phyloP scores from a whole-genome alignment of 805 yeast species.

The Nakazawaea molendinolei region DNA sequence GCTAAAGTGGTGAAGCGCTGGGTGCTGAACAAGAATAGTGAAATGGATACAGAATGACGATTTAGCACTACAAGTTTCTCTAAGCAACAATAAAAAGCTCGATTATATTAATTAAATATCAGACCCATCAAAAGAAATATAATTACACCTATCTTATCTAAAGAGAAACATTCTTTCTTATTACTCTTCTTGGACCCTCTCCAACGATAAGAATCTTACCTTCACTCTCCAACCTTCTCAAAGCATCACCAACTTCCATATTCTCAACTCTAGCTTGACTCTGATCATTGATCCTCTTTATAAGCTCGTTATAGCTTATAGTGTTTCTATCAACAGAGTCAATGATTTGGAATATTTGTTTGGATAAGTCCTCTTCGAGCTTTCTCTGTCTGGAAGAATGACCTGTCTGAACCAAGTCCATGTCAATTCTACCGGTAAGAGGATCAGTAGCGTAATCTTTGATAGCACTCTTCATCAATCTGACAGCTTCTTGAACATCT shows the following conservation, averaged over 20 bases:
- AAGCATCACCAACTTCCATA: constrained; percentile 58
- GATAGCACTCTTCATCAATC: constrained; percentile 88
- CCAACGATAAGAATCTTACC: constrained; percentile 65
- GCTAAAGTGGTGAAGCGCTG: too few species aligned
- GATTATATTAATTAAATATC: background rate
- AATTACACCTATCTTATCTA: background rate
- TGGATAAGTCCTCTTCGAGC: constrained; percentile 63
- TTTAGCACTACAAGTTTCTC: background rate
- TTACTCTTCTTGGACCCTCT: constrained; percentile 61
- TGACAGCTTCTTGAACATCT: constrained; percentile 90
- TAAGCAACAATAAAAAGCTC: background rate
- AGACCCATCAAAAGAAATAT: background rate
- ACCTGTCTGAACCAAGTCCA: constrained; percentile 96
- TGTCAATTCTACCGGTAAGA: constrained; percentile 90
- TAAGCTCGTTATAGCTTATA: constrained; percentile 53
- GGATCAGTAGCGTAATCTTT: constrained; percentile 99
- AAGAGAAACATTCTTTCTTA: constrained; percentile 19
- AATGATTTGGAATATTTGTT: constrained; percentile 50
- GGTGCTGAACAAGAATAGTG: too few species aligned
- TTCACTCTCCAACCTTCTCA: constrained; percentile 65
- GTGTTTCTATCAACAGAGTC: constrained; percentile 41
- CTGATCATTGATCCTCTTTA: constrained; percentile 59
- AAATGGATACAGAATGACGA: too few species aligned
- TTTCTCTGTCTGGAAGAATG: constrained; percentile 82
- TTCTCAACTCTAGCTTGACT: constrained; percentile 61